These are phyloP conservation scores for Corinectria fuckeliana DNA, from an alignment of 2,329 filamentous ascomycete species.

Conservation along the genomic window DNA sequence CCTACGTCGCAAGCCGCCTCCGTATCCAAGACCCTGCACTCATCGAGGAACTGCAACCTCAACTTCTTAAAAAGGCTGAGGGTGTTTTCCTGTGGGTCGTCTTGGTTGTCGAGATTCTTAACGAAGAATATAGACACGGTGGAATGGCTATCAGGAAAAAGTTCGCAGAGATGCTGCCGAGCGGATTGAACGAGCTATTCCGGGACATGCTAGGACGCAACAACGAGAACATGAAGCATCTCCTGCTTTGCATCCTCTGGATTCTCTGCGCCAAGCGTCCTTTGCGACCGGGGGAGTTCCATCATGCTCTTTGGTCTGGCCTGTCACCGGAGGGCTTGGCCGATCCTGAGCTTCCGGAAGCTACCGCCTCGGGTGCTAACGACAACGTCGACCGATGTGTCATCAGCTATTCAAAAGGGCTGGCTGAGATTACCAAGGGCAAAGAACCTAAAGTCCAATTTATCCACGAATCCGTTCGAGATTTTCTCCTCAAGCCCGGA, in stretches of 20 bases:
- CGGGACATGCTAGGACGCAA: slow-evolving; percentile 57
- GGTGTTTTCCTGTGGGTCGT: slow-evolving; percentile 54
- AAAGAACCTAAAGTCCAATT: slow-evolving; percentile 52
- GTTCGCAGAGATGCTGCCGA: slow-evolving; percentile 47
- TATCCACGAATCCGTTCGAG: slow-evolving; percentile 58
- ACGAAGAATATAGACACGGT: slow-evolving; percentile 42
- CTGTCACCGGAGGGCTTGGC: slow-evolving; percentile 23
- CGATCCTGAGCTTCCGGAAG: slow-evolving; percentile 33
- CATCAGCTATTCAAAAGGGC: slow-evolving; percentile 54
- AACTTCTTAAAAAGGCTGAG: slow-evolving; percentile 45
- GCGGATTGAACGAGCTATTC: slow-evolving; percentile 56
- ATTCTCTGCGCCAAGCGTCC: slow-evolving; percentile 57
- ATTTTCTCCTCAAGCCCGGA: slow-evolving; percentile 50
- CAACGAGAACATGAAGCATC: slow-evolving; percentile 43
- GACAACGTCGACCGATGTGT: slow-evolving; percentile 41
- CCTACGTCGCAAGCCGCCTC: slow-evolving; percentile 41
- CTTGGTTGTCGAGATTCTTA: slow-evolving; percentile 49
- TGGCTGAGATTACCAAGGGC: slow-evolving; percentile 51
- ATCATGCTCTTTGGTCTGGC: slow-evolving; percentile 48
- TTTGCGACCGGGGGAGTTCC: slow-evolving; percentile 51
- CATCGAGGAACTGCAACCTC: slow-evolving; percentile 2
- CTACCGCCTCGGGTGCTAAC: slow-evolving; percentile 14
- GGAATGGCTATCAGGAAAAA: slow-evolving; percentile 31
- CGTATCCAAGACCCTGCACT: slow-evolving; percentile 22
- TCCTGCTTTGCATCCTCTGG: slow-evolving; percentile 58